Percentiles rank a stretch among this genome's conserved stretches.
Conservation (phyloP, 2,329 filamentous ascomycete species). For the Colletotrichum sp. region DNA sequence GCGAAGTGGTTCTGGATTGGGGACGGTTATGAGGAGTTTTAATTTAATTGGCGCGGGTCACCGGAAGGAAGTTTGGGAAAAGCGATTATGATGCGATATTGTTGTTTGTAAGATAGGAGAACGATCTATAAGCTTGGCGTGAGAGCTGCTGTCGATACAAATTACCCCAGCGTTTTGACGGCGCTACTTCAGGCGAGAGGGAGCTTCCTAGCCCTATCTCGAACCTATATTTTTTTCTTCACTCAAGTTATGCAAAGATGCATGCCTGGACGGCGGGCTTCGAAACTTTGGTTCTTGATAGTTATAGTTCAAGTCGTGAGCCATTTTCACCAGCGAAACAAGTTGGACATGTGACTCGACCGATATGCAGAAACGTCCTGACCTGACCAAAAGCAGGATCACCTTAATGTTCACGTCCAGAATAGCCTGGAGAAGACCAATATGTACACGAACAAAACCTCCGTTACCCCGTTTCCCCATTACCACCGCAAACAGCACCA, state of each 20-base stretch:
- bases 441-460: neutral
- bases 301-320: neutral
- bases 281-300: neutral
- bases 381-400: neutral
- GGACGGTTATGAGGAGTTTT: neutral
- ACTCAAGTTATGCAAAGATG: neutral
- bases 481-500: neutral
- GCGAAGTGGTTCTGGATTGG: neutral
- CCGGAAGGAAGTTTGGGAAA: neutral
- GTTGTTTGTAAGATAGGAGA: neutral
- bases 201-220: neutral
- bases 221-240: neutral
- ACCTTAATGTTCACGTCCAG: neutral
- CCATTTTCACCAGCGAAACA: accelerated
- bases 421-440: neutral
- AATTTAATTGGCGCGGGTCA: neutral
- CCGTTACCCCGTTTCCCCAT: too few species aligned
- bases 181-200: neutral
- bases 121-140: neutral
- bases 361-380: accelerated
- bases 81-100: neutral
- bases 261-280: neutral
- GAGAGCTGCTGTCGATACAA: too few species aligned
- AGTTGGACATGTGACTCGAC: neutral
- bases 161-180: too few species aligned